A percentile compares a stretch with the other conserved stretches of the same genome.
These are phyloP conservation scores for Leishmania amazonensis DNA, from an alignment of 208 protist species.

Conservation along the genomic window DNA sequence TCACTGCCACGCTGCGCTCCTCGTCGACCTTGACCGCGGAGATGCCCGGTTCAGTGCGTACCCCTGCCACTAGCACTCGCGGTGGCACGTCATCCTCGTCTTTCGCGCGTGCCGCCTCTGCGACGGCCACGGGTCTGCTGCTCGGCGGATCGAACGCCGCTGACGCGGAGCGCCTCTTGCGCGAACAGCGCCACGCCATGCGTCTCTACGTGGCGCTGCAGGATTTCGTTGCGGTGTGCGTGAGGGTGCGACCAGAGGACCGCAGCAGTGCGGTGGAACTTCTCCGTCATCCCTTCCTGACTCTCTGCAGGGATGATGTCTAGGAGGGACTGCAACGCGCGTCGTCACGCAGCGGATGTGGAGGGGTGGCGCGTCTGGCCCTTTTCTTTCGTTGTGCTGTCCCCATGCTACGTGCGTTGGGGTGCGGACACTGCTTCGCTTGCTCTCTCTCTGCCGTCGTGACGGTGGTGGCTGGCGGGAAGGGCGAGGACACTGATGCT, in stretches of 20 bases:
- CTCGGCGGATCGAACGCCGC: neutral
- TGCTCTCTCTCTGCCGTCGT: conserved; percentile 5
- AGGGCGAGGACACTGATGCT: neutral
- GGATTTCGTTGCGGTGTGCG: conserved; percentile 58
- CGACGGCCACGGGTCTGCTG: neutral
- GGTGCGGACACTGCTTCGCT: neutral
- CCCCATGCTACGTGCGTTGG: neutral
- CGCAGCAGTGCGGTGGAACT: conserved; percentile 61
- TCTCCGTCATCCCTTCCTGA: conserved; percentile 73
- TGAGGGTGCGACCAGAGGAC: conserved; percentile 65
- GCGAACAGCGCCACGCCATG: conserved; percentile 28
- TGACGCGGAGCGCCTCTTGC: conserved; percentile 18
- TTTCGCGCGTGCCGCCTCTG: neutral
- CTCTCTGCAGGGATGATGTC: conserved; percentile 11
- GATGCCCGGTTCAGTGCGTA: neutral
- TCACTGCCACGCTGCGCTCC: neutral
- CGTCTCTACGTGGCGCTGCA: conserved; percentile 52
- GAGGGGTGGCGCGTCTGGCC: neutral
- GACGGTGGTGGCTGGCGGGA: neutral
- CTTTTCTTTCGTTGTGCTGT: neutral
- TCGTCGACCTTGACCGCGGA: neutral
- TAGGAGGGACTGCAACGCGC: neutral
- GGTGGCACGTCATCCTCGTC: neutral
- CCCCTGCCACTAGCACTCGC: neutral
- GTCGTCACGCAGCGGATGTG: neutral